Evolutionary conservation across 169 alveolate genomes (phyloP), one percentile per base, ranked within the genome.

Genomic region (Besnoitia besnoiti): DNA sequence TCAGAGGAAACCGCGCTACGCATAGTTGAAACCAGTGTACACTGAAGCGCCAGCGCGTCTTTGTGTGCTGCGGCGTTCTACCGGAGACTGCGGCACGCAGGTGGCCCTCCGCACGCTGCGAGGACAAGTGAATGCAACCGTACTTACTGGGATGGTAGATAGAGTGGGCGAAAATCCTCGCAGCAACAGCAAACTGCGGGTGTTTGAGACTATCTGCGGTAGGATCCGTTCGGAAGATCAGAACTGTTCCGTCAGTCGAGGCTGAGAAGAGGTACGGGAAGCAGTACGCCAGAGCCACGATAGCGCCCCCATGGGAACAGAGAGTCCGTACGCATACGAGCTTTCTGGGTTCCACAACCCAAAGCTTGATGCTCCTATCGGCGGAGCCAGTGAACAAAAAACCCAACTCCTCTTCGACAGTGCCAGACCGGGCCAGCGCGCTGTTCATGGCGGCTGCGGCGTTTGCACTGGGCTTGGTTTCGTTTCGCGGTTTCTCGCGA

Each of bases 261-360:
- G 94, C 46, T 0, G 94, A 91, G 33, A 91, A 50, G 50, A 91
- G 89, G 85, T 84, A 84, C 0, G 94, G 94, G 85, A 67, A 82
- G 94, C 94, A 91, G 10, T 55, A 47, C 27, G 77, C 62, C 42
- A 91, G 85, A 40, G 94, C 42, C 5, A 91, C 91, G 44, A 91
- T 85, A 50, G 94, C 62, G 61, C 94, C 94, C 30, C 94, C 94
- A 77, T 91, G 94, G n/a, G 79, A 84, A 35, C 91, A 89, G 55
- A 82, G 47, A 33, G 88, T 84, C 80, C 88, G 59, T 55, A 91
- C 85, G 85, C 94, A 91, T 49, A 49, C 91, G 39, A 91, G 55
- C 59, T 27, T 46, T 49, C 55, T 84, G 30, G 35, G 33, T 27
- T 35, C 46, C 47, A 91, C 61, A 49, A 89, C 40, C 94, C 94